phyloP scores from a whole-genome alignment of 345 rosid genomes.

The Orychophragmus violaceus region DNA sequence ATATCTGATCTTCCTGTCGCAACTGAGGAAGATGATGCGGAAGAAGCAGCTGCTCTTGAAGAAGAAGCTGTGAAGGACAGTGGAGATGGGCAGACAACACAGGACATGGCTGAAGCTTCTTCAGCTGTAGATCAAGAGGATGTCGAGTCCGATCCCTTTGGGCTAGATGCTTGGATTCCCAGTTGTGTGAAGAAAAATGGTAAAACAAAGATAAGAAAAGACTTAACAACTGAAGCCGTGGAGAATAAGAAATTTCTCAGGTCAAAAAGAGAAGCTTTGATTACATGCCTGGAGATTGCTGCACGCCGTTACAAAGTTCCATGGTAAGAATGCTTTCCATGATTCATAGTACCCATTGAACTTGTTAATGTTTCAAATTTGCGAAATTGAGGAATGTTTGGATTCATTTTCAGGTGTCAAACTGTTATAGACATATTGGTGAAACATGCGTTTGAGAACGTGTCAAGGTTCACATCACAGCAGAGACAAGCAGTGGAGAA shows the following conservation, averaged over 20 bases:
- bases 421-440: constrained; percentile 92
- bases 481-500: constrained; percentile 84
- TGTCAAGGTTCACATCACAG: constrained; percentile 61
- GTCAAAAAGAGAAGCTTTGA: constrained; percentile 76
- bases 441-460: constrained; percentile 82
- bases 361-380: background rate
- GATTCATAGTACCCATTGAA: background rate
- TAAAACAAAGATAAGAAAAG: constrained; percentile 53
- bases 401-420: constrained; percentile 69
- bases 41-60: constrained; percentile 69
- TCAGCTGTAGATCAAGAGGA: constrained; percentile 35
- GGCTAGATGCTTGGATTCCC: constrained; percentile 73
- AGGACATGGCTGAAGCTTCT: constrained; percentile 26
- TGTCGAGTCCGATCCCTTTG: constrained; percentile 81
- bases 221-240: constrained; percentile 34
- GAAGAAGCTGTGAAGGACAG: constrained; percentile 34
- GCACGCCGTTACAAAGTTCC: constrained; percentile 79
- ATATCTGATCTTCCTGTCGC: constrained; percentile 68
- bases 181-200: constrained; percentile 51
- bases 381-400: background rate
- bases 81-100: constrained; percentile 30
- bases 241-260: constrained; percentile 62
- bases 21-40: constrained; percentile 62
- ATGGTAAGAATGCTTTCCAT: constrained; percentile 43
- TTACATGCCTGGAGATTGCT: constrained; percentile 82